Conservation (phyloP, 1,139 yeast species). For the Citeromyces hawaiiensis region DNA sequence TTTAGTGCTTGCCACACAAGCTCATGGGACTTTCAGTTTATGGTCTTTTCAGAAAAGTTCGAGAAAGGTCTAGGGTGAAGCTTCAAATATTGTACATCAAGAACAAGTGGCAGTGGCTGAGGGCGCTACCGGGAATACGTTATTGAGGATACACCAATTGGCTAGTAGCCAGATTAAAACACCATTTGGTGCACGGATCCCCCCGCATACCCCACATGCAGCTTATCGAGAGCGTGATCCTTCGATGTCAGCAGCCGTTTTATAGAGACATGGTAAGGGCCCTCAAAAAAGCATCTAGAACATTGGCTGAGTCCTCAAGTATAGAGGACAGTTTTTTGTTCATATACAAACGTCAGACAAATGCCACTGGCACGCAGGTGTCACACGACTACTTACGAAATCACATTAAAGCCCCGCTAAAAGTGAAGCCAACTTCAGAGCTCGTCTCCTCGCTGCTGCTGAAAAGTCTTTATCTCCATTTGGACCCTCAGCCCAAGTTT, state of each 20-base stretch:
- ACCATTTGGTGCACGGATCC: neutral
- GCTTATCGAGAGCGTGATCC: neutral
- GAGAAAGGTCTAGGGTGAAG: too few relatives aligned
- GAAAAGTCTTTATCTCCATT: neutral
- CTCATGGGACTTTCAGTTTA: too few relatives aligned
- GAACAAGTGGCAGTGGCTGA: too few relatives aligned
- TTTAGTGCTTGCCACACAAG: too few relatives aligned
- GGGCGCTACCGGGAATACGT: too few relatives aligned
- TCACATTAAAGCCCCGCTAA: neutral
- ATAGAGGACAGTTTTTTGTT: neutral
- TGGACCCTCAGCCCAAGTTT: neutral
- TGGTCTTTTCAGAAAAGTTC: too few relatives aligned
- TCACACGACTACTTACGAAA: neutral
- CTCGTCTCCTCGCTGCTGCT: neutral
- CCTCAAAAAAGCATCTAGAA: neutral
- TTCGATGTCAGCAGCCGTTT: neutral
- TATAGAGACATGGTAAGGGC: neutral
- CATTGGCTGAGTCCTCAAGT: neutral
- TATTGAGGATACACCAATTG: too few relatives aligned
- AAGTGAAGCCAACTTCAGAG: neutral
- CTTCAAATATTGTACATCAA: too few relatives aligned
- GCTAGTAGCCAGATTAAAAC: too few relatives aligned
- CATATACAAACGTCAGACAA: neutral
- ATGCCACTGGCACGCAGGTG: neutral
- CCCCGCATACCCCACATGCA: neutral